Base-by-base conservation (phyloP, 192 early-diverging fungal genomes). In the Chytriomyces sp. region DNA sequence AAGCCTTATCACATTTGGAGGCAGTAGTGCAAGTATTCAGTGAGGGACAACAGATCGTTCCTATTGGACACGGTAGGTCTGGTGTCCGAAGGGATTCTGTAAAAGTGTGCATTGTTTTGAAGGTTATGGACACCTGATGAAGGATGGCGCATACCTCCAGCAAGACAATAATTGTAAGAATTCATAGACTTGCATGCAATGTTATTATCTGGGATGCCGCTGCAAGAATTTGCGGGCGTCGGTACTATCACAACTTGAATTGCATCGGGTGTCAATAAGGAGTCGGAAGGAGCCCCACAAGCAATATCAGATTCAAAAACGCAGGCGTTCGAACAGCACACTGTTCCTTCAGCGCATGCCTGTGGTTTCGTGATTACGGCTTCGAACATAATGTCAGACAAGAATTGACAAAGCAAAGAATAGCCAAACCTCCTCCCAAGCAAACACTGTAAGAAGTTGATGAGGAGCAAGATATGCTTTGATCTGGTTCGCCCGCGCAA, bases 301-400 rank as follows among this genome's bases (percentile, higher is more conserved):
- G 25, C 65, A 34, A 68, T 52, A 55, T 68, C 65, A 54, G 41
- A 34, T 68, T 39, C 25, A 52, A 68, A 17, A 0, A 68, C 52
- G 31, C 65, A 68, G 3, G 44, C 30, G 60, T 73, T 63, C 5
- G 71, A 59, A 36, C 60, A 73, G 71, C 71, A 73, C 17, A 73
- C 71, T n/a, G 71, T 64, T 32, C 71, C 71, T 39, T 41, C 5
- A 14, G 71, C 58, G 52, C 71, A 73, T 30, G 40, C 52, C 60
- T 73, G 71, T 4, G 59, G 52, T 4, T 32, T 31, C 17, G 60
- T 36, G 7, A 52, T 52, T n/a, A 33, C 12, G 31, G 33, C 65
- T 68, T n/a, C n/a, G n/a, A n/a, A n/a, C n/a, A n/a, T n/a, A n/a
- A 55, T 38, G 25, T 26, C 25, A 25, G 41, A 63, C 7, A 6